Conservation (phyloP, 2,329 filamentous ascomycete species). For the Phialemoniopsis sp. region DNA sequence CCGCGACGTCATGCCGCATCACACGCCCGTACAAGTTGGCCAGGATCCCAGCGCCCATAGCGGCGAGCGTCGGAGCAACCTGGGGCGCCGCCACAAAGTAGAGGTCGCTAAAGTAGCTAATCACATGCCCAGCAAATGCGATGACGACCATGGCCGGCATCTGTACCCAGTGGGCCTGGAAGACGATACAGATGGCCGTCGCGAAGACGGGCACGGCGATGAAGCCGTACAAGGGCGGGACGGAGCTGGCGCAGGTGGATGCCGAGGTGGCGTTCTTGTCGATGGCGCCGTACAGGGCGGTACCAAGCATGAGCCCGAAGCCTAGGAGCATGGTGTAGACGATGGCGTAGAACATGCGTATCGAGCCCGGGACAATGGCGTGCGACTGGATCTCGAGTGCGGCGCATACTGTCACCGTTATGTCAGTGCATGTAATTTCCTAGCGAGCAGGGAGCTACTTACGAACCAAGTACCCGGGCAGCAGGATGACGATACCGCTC, state of each 20-base stretch:
- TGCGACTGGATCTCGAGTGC: constrained; percentile 65
- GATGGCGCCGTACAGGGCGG: constrained; percentile 57
- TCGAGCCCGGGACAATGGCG: constrained; percentile 63
- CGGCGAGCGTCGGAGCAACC: constrained; percentile 73
- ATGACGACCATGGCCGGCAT: constrained; percentile 73
- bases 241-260: no score
- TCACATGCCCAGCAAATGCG: constrained; percentile 67
- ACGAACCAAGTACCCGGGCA: constrained; percentile 64
- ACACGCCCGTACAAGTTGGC: constrained; percentile 75
- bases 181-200: constrained; percentile 52
- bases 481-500: constrained; percentile 65
- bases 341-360: constrained; percentile 68
- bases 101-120: constrained; percentile 39
- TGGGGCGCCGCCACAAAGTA: constrained; percentile 68
- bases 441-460: no score
- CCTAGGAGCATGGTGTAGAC: constrained; percentile 68
- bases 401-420: constrained; percentile 16
- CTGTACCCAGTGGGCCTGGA: constrained; percentile 77
- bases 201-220: constrained; percentile 67
- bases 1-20: constrained; percentile 78
- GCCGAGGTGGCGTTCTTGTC: constrained; percentile 44
- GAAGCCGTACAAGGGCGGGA: no score
- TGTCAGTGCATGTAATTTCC: no score
- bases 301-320: constrained; percentile 65
- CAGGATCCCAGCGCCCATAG: constrained; percentile 69